Conservation (phyloP, 371 early-diverging fungal genomes). For the Mucor piriformis region DNA sequence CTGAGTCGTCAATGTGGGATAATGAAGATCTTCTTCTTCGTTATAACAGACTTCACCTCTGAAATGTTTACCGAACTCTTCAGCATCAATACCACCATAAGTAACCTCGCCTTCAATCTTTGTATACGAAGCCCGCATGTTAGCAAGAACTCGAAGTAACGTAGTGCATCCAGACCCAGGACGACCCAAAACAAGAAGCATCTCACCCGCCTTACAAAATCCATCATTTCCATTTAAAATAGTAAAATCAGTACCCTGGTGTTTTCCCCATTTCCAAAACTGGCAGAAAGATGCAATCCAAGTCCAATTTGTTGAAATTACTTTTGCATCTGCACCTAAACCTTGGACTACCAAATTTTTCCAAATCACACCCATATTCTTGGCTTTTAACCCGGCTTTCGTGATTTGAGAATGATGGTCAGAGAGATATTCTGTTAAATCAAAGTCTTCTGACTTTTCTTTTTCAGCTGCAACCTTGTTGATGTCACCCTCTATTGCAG, state of each 20-base stretch:
- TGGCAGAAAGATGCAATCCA: constrained; percentile 7
- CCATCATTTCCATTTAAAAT: constrained; percentile 48
- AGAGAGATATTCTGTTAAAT: constrained; percentile 24
- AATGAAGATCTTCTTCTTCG: constrained; percentile 75
- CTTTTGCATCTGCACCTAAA: constrained; percentile 37
- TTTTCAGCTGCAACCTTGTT: constrained; percentile 1
- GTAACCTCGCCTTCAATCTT: constrained; percentile 57
- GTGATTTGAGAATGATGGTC: constrained; percentile 20
- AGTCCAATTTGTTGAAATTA: constrained; percentile 21
- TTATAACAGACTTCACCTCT: constrained; percentile 70
- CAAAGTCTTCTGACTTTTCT: constrained; percentile 18
- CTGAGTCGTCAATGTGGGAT: constrained; percentile 68
- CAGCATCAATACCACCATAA: constrained; percentile 66
- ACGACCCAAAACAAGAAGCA: constrained; percentile 74
- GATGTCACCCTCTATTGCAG: background rate
- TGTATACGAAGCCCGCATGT: constrained; percentile 64
- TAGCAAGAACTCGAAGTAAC: constrained; percentile 65
- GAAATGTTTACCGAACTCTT: constrained; percentile 56
- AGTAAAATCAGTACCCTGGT: constrained; percentile 32
- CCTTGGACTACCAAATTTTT: constrained; percentile 45
- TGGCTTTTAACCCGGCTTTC: constrained; percentile 44
- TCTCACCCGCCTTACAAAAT: constrained; percentile 64
- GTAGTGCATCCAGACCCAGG: constrained; percentile 78
- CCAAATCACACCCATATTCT: constrained; percentile 54
- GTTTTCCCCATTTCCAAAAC: constrained; percentile 35